phyloP scores from a whole-genome alignment of 371 early-diverging fungal species.

The Syncephalis fuscata region DNA sequence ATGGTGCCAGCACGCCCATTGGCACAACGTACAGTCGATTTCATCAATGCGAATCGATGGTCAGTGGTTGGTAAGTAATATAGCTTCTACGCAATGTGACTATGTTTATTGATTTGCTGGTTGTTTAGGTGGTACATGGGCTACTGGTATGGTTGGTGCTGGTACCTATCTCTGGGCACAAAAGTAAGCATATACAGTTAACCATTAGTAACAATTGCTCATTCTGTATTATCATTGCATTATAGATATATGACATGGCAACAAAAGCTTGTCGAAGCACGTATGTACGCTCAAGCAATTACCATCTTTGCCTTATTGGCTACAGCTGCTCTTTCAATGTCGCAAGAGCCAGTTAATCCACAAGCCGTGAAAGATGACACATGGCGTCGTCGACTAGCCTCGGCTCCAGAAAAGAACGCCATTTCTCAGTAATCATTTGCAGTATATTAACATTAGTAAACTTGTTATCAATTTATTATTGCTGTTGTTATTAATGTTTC shows the following conservation, averaged over 20 bases:
- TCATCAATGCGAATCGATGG: conserved; percentile 2
- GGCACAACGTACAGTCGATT: background rate
- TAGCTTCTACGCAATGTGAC: too few relatives aligned
- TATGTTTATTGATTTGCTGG: too few relatives aligned
- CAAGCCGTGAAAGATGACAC: too few relatives aligned
- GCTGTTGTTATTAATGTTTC: too few relatives aligned
- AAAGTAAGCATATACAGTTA: conserved; percentile 3
- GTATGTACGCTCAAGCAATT: conserved; percentile 32
- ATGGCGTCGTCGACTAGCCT: too few relatives aligned
- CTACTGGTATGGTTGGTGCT: conserved; percentile 38
- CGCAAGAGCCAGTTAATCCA: background rate
- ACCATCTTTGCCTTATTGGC: conserved; percentile 7
- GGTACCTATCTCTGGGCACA: conserved; percentile 17
- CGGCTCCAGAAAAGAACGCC: too few relatives aligned
- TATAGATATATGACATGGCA: conserved; percentile 38
- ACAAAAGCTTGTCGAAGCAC: conserved; percentile 56
- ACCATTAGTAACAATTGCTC: background rate
- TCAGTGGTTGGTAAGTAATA: background rate
- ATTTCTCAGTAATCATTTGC: too few relatives aligned
- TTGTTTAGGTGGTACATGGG: conserved; percentile 27
- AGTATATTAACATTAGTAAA: too few relatives aligned
- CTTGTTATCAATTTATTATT: too few relatives aligned
- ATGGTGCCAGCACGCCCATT: background rate
- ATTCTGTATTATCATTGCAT: conserved; percentile 4
- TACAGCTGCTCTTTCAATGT: conserved; percentile 6